Conservation (phyloP, 2,329 filamentous ascomycete genomes). For the Myriosclerotinia duriaeana region DNA sequence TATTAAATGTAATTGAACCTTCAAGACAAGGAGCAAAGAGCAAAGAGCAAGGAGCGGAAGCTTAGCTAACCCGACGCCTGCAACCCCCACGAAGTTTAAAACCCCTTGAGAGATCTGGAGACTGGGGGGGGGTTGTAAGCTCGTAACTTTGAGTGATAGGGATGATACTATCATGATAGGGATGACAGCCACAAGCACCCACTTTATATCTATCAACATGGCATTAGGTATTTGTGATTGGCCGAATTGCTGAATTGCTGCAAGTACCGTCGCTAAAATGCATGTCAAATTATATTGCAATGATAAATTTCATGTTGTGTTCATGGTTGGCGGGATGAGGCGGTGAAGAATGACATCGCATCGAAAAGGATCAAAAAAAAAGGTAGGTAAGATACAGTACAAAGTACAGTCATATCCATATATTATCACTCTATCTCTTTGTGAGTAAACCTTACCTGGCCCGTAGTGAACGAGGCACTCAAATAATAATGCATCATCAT, state of each 20-base stretch:
- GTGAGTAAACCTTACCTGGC: no score
- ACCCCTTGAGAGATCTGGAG: not conserved
- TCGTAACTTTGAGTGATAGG: not conserved
- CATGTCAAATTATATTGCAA: not conserved
- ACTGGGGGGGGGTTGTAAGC: not conserved
- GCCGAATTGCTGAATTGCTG: not conserved
- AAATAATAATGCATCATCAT: no score
- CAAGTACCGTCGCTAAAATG: constrained; percentile 1
- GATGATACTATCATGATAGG: constrained; percentile 5
- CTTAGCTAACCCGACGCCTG: not conserved
- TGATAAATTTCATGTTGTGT: constrained; percentile 7
- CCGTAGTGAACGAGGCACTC: no score
- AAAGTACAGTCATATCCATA: no score
- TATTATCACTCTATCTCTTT: no score
- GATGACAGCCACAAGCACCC: constrained; percentile 1
- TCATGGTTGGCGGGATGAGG: not conserved
- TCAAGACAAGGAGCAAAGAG: no score
- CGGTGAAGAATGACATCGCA: constrained; percentile 19
- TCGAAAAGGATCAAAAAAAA: no score
- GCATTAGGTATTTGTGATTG: not conserved
- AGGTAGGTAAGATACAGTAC: not conserved
- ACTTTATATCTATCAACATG: not conserved
- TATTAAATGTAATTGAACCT: not conserved
- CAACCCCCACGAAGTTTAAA: constrained; percentile 4
- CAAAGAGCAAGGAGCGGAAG: not conserved